Percentiles rank a stretch among this genome's conserved stretches.
Conservation (phyloP, 352 stramenopile species). For the Globisporangium rhizosaccharum region DNA sequence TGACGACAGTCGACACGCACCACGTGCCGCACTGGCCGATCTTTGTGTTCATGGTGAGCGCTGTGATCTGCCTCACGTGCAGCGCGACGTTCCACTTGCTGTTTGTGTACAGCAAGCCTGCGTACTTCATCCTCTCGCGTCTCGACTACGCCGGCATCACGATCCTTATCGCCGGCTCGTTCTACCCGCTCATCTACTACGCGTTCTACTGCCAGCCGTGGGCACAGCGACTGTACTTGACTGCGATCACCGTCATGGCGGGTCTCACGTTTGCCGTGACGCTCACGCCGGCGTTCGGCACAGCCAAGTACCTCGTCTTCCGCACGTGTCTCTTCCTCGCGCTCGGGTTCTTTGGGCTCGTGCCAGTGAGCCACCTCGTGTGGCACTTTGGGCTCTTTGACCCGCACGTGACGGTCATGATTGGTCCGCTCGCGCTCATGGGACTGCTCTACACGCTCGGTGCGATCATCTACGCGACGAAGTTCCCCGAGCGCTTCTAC, state of each 20-base stretch:
- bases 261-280: conserved; percentile 64
- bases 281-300: conserved; percentile 67
- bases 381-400: conserved; percentile 75
- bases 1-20: conserved; percentile 62
- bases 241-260: conserved; percentile 60
- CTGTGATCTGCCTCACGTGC: conserved; percentile 78
- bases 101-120: conserved; percentile 72
- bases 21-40: conserved; percentile 81
- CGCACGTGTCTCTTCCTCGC: conserved; percentile 75
- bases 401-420: conserved; percentile 81
- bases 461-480: conserved; percentile 79
- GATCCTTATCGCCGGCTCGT: conserved; percentile 81
- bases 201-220: conserved; percentile 84
- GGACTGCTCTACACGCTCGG: conserved; percentile 71
- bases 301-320: conserved; percentile 61
- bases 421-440: conserved; percentile 75
- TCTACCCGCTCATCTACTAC: conserved; percentile 88
- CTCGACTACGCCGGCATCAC: conserved; percentile 86
- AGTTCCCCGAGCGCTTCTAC: conserved; percentile 83
- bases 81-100: conserved; percentile 81
- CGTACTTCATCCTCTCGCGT: conserved; percentile 72
- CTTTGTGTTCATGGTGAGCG: conserved; percentile 81
- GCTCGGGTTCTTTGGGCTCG: conserved; percentile 75
- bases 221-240: conserved; percentile 57
- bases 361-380: conserved; percentile 73